These are phyloP conservation scores for Pythium chondricola DNA, from an alignment of 352 stramenopile species.

Conservation along the genomic window DNA sequence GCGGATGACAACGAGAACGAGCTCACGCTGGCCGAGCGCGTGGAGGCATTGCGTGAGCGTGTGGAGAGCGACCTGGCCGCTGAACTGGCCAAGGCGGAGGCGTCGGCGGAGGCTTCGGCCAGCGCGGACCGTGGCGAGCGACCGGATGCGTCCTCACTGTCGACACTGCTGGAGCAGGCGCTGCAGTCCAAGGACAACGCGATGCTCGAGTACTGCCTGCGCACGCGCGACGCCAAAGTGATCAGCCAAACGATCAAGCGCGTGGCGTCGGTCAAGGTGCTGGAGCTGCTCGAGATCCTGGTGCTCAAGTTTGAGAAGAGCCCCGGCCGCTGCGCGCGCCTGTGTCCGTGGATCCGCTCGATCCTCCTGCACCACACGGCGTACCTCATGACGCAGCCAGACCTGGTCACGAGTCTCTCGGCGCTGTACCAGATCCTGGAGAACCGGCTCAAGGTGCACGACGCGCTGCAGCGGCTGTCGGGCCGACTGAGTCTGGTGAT, in stretches of 20 bases:
- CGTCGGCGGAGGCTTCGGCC: constrained; percentile 36
- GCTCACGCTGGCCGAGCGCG: constrained; percentile 64
- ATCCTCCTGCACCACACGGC: constrained; percentile 81
- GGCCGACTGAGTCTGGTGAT: constrained; percentile 77
- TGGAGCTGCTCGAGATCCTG: constrained; percentile 71
- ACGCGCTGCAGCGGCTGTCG: constrained; percentile 78
- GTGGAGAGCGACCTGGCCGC: constrained; percentile 65
- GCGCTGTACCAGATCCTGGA: constrained; percentile 82
- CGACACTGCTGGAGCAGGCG: constrained; percentile 75
- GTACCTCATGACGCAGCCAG: constrained; percentile 78
- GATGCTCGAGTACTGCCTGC: constrained; percentile 79
- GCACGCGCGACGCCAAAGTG: constrained; percentile 69
- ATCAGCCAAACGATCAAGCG: constrained; percentile 71
- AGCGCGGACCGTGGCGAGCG: constrained; percentile 31
- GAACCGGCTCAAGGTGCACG: constrained; percentile 73
- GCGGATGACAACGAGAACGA: constrained; percentile 34
- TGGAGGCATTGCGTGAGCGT: constrained; percentile 69
- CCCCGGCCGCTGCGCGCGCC: constrained; percentile 62
- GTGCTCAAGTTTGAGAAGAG: constrained; percentile 81
- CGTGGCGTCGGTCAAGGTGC: constrained; percentile 65
- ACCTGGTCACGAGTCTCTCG: constrained; percentile 76
- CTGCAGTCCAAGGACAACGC: constrained; percentile 85
- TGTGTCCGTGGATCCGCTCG: constrained; percentile 80
- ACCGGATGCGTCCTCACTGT: constrained; percentile 78
- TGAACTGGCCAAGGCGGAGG: constrained; percentile 43